Evolutionary conservation across 331 rosid genomes (phyloP), one percentile per base, ranked within the genome.

Genomic region (Malus hybrid): DNA sequence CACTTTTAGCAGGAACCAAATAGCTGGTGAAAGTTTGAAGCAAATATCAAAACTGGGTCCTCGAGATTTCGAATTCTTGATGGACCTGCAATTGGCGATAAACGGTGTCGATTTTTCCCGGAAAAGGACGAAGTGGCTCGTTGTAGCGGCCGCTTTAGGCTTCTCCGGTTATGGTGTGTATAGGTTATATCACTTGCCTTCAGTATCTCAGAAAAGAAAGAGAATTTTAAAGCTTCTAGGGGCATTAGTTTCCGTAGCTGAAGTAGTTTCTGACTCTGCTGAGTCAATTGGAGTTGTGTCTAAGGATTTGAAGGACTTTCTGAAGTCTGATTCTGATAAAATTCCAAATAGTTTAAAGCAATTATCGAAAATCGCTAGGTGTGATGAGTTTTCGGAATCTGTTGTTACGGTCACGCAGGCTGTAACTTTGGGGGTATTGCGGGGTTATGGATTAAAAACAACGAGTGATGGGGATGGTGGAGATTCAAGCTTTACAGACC

Each of bases 321-420:
- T 93, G 64, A 88, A 80, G 24, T 90, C 98, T 24, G 90, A 90
- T 80, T 81, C 93, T 0, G 92, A 90, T 70, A 76, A 88, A 66
- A 73, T 90, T 15, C 98, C 98, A 2, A 89, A 71, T 15, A 90
- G 96, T 67, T 70, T 93, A 72, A 87, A 78, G 68, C 98, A 91
- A 73, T 72, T 93, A 34, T 83, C 93, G 36, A 93, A 93, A 82
- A 72, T 93, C 69, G 74, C 88, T 11, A 78, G 79, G 71, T 93
- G 96, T 1, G 72, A 76, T 1, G 93, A 90, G 34, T 79, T 90
- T 62, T 82, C 90, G 2, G 88, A 83, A 39, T 88, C 96, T 6
- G 28, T 93, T 71, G 82, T 54, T 39, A 84, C 82, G 77, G 19
- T 88, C 36, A 80, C 96, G 0, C 85, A 82, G 52, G 87, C 94